Conservation (phyloP, 352 stramenopile species). For the Phytophthora hybrid region DNA sequence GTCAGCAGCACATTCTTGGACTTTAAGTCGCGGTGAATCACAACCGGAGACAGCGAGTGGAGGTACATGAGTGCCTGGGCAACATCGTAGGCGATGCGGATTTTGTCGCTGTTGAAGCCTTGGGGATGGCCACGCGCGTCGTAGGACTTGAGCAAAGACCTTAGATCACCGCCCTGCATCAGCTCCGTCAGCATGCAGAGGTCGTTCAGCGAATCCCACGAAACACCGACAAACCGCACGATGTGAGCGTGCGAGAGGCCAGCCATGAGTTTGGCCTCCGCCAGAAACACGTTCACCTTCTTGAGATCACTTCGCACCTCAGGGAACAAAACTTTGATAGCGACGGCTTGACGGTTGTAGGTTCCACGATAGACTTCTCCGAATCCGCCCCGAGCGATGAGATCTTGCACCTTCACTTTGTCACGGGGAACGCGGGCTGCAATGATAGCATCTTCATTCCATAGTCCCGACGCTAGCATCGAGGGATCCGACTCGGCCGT, state of each 20-base stretch:
- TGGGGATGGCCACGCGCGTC: not conserved
- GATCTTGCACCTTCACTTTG: constrained; percentile 20
- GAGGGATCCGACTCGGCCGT: not conserved
- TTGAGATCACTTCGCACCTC: not conserved
- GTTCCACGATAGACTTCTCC: not conserved
- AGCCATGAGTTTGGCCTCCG: not conserved
- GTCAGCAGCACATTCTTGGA: not conserved
- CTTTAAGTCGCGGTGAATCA: not conserved
- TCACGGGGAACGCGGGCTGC: not conserved
- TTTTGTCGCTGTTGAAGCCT: too few relatives aligned
- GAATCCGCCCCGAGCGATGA: constrained; percentile 14
- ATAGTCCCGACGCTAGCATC: not conserved
- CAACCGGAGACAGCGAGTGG: too few relatives aligned
- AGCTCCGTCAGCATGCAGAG: not conserved
- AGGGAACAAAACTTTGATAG: not conserved
- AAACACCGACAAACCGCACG: not conserved
- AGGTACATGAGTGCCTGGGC: too few relatives aligned
- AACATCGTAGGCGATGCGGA: too few relatives aligned
- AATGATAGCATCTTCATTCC: constrained; percentile 15
- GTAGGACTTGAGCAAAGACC: not conserved
- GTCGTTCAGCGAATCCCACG: not conserved
- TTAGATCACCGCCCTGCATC: not conserved
- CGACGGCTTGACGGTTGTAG: not conserved
- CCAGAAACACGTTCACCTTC: not conserved
- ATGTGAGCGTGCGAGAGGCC: not conserved